These are phyloP conservation scores for Glycine soja DNA, from an alignment of 306 rosid genomes.

Conservation along the genomic window DNA sequence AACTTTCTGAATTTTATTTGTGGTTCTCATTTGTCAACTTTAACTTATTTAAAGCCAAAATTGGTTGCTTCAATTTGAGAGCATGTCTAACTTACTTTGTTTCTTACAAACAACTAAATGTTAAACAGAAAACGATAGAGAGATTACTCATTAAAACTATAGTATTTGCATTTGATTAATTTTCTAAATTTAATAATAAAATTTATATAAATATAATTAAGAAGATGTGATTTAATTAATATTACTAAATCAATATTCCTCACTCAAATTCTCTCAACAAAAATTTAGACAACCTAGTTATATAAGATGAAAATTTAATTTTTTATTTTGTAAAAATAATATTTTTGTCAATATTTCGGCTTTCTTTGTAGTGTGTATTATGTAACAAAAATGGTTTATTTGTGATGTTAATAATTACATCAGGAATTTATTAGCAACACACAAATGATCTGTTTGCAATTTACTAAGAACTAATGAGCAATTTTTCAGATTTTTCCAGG, in stretches of 20 bases:
- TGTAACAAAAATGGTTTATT: neutral
- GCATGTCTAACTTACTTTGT: neutral
- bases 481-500: too few species aligned
- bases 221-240: neutral
- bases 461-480: too few species aligned
- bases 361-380: neutral
- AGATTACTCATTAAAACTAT: neutral
- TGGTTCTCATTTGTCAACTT: slow-evolving; percentile 15
- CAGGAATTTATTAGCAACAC: too few species aligned
- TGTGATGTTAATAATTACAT: too few species aligned
- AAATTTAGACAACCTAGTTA: neutral
- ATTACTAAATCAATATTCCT: neutral
- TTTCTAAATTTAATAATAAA: neutral
- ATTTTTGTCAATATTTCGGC: neutral
- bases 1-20: neutral
- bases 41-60: slow-evolving; percentile 20
- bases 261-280: neutral
- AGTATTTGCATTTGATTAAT: neutral
- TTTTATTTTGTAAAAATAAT: neutral
- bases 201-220: neutral
- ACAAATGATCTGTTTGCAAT: neutral
- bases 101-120: slow-evolving; percentile 5
- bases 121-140: neutral
- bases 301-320: neutral
- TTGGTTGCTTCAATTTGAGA: slow-evolving; percentile 1